These are phyloP conservation scores for Saturnispora sanitii DNA, from an alignment of 805 yeast genomes.

Conservation along the genomic window DNA sequence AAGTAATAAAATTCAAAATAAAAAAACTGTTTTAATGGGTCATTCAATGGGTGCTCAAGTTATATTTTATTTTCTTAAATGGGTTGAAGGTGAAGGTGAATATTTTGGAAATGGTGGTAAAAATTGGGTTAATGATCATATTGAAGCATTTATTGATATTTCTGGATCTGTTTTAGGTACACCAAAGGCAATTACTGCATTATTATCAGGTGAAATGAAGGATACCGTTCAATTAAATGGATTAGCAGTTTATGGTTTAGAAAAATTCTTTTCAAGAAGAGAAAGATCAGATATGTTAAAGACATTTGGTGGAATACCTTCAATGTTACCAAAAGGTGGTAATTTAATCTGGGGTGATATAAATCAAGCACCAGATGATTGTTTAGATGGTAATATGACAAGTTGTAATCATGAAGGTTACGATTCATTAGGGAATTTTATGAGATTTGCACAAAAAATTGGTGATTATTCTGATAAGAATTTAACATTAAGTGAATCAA, in stretches of 20 bases:
- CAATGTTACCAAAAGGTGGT: slow-evolving; percentile 97
- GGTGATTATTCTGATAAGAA: slow-evolving; percentile 39
- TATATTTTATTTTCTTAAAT: slow-evolving; percentile 78
- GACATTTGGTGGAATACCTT: slow-evolving; percentile 88
- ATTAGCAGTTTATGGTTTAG: slow-evolving; percentile 87
- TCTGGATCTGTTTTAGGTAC: slow-evolving; percentile 90
- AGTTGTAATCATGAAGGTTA: slow-evolving; percentile 12
- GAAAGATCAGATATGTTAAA: slow-evolving; percentile 82
- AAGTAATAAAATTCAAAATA: slow-evolving; percentile 37
- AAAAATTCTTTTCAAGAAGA: slow-evolving; percentile 80
- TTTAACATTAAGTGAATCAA: slow-evolving; percentile 55
- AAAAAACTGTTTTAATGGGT: slow-evolving; percentile 71
- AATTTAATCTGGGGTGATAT: slow-evolving; percentile 77
- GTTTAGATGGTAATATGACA: slow-evolving; percentile 7
- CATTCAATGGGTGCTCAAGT: slow-evolving; percentile 98
- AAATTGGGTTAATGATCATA: slow-evolving; percentile 76
- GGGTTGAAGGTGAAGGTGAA: slow-evolving; percentile 88
- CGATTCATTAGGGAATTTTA: slow-evolving; percentile 60
- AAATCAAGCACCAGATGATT: slow-evolving; percentile 63
- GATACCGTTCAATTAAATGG: slow-evolving; percentile 93
- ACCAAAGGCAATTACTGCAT: slow-evolving; percentile 86
- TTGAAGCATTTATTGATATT: slow-evolving; percentile 76
- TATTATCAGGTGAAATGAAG: slow-evolving; percentile 95
- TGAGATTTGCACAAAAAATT: slow-evolving; percentile 44
- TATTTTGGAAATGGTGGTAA: slow-evolving; percentile 86